Conservation (phyloP, 2,329 filamentous ascomycete genomes). For the Diaporthe caulivora region DNA sequence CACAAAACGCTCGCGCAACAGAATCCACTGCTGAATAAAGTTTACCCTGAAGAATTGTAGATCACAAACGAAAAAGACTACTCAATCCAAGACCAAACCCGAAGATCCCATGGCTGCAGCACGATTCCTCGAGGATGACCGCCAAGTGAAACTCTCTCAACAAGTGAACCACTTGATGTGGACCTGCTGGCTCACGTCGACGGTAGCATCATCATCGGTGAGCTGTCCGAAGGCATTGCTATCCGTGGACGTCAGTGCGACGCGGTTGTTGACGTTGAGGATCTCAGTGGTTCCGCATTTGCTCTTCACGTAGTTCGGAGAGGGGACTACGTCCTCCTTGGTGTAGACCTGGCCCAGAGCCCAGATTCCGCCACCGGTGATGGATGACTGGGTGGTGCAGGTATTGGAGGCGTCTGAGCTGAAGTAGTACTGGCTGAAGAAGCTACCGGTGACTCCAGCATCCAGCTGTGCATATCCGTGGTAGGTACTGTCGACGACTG, state of each 20-base stretch:
- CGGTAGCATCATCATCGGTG: constrained; percentile 59
- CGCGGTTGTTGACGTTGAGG: constrained; percentile 62
- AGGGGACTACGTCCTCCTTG: constrained; percentile 58
- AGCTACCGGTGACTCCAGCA: constrained; percentile 56
- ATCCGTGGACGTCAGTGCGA: constrained; percentile 55
- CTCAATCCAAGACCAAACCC: neutral
- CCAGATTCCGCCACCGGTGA: constrained; percentile 57
- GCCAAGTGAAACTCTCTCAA: constrained; percentile 13
- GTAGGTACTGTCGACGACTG: constrained; percentile 61
- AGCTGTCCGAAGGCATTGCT: constrained; percentile 53
- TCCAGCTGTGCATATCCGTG: constrained; percentile 63
- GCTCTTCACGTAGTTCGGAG: constrained; percentile 58
- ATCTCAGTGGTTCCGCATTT: constrained; percentile 59
- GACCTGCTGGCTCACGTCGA: constrained; percentile 58
- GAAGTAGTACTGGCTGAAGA: constrained; percentile 63
- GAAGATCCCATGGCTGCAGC: neutral
- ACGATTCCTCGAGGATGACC: neutral
- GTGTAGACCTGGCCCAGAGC: constrained; percentile 59
- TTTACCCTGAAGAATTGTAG: neutral
- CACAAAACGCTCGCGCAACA: neutral
- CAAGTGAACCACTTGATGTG: constrained; percentile 53
- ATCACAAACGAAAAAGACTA: neutral
- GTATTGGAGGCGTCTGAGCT: constrained; percentile 58
- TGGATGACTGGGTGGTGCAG: constrained; percentile 58
- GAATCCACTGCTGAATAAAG: neutral